A percentile compares a stretch with the other conserved stretches of the same genome.
Conservation (phyloP, 345 rosid genomes). For the Toxicodendron radicans region DNA sequence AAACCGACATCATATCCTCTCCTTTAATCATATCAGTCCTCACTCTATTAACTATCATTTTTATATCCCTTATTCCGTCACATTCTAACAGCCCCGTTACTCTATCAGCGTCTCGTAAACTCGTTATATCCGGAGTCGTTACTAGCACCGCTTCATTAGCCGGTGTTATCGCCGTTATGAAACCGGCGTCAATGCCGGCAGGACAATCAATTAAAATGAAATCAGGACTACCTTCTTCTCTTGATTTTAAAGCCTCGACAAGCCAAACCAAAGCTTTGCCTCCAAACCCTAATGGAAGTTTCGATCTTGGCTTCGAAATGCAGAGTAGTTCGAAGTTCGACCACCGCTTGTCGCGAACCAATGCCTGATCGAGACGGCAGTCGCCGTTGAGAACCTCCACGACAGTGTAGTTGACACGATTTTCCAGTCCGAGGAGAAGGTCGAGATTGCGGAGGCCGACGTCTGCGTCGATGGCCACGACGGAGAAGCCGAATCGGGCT, state of each 20-base stretch:
- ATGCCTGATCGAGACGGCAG: slow-evolving; percentile 92
- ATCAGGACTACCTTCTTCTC: slow-evolving; percentile 77
- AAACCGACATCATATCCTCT: slow-evolving; percentile 98
- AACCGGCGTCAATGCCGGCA: slow-evolving; percentile 98
- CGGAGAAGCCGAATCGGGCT: slow-evolving; percentile 91
- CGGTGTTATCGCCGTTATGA: slow-evolving; percentile 94
- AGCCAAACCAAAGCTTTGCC: slow-evolving; percentile 91
- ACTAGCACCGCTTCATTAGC: slow-evolving; percentile 90
- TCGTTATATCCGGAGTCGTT: slow-evolving; percentile 90
- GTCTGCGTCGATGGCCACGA: slow-evolving; percentile 90
- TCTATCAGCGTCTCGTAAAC: slow-evolving; percentile 84
- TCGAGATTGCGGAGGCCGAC: slow-evolving; percentile 95
- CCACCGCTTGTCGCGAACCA: slow-evolving; percentile 95
- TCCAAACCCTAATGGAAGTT: slow-evolving; percentile 89
- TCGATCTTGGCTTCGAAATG: slow-evolving; percentile 91
- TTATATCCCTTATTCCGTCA: slow-evolving; percentile 89
- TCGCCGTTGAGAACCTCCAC: slow-evolving; percentile 92
- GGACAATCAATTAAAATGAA: slow-evolving; percentile 90
- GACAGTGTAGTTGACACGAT: slow-evolving; percentile 89
- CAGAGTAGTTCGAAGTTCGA: slow-evolving; percentile 90
- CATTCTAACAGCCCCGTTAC: slow-evolving; percentile 86
- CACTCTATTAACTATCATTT: slow-evolving; percentile 91
- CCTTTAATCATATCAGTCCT: slow-evolving; percentile 98
- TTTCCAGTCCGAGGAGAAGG: slow-evolving; percentile 90
- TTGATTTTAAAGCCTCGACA: slow-evolving; percentile 70